Percentiles rank a stretch among this genome's conserved stretches.
These are phyloP conservation scores for Serpula lacrymans DNA, from an alignment of 768 basidiomycete genomes.

Conservation along the genomic window DNA sequence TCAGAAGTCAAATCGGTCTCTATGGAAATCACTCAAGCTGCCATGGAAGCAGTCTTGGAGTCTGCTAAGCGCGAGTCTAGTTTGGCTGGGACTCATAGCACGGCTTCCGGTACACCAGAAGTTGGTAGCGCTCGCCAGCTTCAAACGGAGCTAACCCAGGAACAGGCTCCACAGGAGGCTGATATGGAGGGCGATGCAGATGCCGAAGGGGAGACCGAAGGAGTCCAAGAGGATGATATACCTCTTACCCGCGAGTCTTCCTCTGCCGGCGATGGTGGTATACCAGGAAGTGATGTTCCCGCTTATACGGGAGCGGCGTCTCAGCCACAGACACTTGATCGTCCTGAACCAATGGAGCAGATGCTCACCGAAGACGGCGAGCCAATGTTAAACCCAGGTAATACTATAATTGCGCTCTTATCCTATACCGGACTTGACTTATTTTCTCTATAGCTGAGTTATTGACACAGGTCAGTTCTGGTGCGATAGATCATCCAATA, in stretches of 20 bases:
- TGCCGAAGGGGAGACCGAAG: conserved; percentile 5
- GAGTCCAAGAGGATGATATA: no score
- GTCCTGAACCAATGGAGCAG: conserved; percentile 46
- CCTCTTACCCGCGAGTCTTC: no score
- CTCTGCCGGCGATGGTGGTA: not conserved
- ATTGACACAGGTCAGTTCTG: conserved; percentile 52
- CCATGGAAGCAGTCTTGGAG: conserved; percentile 33
- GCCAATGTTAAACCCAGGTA: conserved; percentile 67
- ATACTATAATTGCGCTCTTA: not conserved
- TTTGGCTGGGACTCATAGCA: conserved; percentile 2
- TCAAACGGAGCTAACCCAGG: conserved; percentile 6
- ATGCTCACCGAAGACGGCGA: conserved; percentile 63
- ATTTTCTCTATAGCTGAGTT: conserved; percentile 44
- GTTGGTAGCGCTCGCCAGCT: conserved; percentile 10
- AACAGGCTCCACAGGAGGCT: no score
- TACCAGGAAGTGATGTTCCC: not conserved
- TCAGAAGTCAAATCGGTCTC: conserved; percentile 17
- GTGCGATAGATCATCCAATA: conserved; percentile 9
- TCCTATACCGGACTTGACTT: conserved; percentile 5
- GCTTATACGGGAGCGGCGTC: conserved; percentile 20
- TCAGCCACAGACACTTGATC: conserved; percentile 21
- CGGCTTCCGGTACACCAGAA: conserved; percentile 5
- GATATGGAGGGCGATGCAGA: conserved; percentile 1
- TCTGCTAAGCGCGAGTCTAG: conserved; percentile 28
- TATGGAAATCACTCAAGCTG: conserved; percentile 22